Percentiles rank a stretch among this genome's conserved stretches.
These are phyloP conservation scores for Aquilaria malaccensis DNA, from an alignment of 345 rosid genomes.

Conservation along the genomic window DNA sequence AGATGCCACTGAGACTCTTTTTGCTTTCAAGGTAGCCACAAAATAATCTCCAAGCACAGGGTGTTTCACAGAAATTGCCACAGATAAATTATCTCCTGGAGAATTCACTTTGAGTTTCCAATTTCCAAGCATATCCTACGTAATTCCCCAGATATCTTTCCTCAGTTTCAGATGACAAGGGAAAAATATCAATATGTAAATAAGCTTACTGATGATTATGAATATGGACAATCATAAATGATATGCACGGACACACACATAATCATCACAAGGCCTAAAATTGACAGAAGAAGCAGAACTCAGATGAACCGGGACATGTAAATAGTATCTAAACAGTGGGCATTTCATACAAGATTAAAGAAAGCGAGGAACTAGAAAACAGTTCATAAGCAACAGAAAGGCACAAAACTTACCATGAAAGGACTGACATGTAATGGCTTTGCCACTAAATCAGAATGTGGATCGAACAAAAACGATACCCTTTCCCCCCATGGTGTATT, in stretches of 20 bases:
- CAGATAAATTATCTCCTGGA: conserved; percentile 59
- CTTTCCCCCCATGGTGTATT: conserved; percentile 97
- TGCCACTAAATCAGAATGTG: conserved; percentile 74
- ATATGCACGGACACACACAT: too few species aligned
- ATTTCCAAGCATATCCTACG: conserved; percentile 85
- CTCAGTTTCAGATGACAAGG: neutral
- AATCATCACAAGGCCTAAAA: too few species aligned
- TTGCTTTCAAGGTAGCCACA: conserved; percentile 60
- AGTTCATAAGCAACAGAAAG: neutral
- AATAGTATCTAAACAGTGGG: neutral
- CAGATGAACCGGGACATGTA: neutral
- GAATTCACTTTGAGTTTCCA: conserved; percentile 67
- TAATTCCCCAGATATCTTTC: neutral
- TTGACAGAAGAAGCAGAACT: too few species aligned
- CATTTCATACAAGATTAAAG: neutral
- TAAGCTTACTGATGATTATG: neutral
- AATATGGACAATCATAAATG: neutral
- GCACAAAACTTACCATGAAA: conserved; percentile 58
- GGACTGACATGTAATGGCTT: conserved; percentile 95
- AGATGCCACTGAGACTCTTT: conserved; percentile 29
- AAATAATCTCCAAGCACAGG: conserved; percentile 78
- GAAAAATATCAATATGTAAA: neutral
- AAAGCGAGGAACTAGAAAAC: neutral
- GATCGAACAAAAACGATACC: conserved; percentile 67
- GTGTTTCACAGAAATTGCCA: conserved; percentile 62